Conservation (phyloP, 192 early-diverging fungal genomes). For the Mortierella claussenii region DNA sequence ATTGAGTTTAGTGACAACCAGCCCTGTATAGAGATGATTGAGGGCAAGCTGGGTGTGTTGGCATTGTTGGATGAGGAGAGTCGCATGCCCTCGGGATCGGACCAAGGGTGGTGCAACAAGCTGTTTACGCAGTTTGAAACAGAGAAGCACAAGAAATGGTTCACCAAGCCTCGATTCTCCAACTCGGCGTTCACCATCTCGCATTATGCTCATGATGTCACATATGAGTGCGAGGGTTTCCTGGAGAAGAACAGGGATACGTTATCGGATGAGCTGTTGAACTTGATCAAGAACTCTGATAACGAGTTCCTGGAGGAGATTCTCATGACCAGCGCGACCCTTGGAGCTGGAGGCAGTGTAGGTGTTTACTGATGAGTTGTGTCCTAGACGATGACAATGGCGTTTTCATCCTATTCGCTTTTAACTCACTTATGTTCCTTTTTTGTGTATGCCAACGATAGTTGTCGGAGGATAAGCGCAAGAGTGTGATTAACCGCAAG, state of each 20-base stretch:
- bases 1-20: slow-evolving; percentile 99
- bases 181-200: slow-evolving; percentile 89
- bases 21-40: slow-evolving; percentile 98
- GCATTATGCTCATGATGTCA: slow-evolving; percentile 96
- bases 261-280: slow-evolving; percentile 91
- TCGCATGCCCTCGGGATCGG: slow-evolving; percentile 87
- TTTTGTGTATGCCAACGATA: too few species aligned
- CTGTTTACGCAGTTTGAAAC: slow-evolving; percentile 86
- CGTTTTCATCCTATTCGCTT: too few species aligned
- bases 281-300: slow-evolving; percentile 77
- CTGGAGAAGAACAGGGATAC: slow-evolving; percentile 99
- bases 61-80: slow-evolving; percentile 93
- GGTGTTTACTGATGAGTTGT: slow-evolving; percentile 14
- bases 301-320: slow-evolving; percentile 89
- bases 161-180: slow-evolving; percentile 93
- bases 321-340: slow-evolving; percentile 67
- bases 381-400: too few species aligned
- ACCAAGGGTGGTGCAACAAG: slow-evolving; percentile 88
- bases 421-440: too few species aligned
- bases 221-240: slow-evolving; percentile 94
- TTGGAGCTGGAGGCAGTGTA: slow-evolving; percentile 58
- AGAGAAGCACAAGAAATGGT: slow-evolving; percentile 76
- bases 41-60: slow-evolving; percentile 93
- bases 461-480: slow-evolving; percentile 58
- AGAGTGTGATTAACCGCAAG: slow-evolving; percentile 72